phyloP scores from a whole-genome alignment of 257 asterid genomes.

The Lycium barbarum region DNA sequence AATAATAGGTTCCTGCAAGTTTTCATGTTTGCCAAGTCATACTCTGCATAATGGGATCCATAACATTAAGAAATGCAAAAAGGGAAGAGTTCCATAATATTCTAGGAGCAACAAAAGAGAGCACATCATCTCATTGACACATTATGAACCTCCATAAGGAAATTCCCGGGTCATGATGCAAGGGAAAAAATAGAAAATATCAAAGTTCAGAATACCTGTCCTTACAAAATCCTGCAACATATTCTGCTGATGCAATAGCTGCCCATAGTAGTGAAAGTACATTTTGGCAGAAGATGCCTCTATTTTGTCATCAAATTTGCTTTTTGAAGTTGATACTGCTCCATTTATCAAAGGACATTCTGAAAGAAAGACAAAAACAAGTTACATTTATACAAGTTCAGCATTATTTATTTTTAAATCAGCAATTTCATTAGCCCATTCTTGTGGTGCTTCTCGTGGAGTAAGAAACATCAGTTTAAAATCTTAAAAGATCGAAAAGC shows the following conservation, averaged over 20 bases:
- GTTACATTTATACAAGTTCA: constrained; percentile 13
- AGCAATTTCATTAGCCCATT: neutral
- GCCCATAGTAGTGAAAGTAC: constrained; percentile 99
- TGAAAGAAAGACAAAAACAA: constrained; percentile 42
- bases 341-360: constrained; percentile 73
- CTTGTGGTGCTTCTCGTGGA: neutral
- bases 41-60: constrained; percentile 33
- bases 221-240: constrained; percentile 99
- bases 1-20: constrained; percentile 87
- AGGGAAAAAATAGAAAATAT: constrained; percentile 17
- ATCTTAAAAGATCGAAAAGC: neutral
- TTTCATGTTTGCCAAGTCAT: neutral
- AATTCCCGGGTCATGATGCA: neutral
- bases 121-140: neutral
- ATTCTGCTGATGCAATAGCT: constrained; percentile 97
- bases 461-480: neutral
- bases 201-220: constrained; percentile 58
- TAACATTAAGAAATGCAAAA: constrained; percentile 18
- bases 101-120: constrained; percentile 16
- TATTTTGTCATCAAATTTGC: constrained; percentile 94
- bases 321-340: constrained; percentile 49
- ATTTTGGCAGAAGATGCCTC: constrained; percentile 97
- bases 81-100: neutral
- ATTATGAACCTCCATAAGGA: neutral
- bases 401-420: neutral